Conservation (phyloP, 257 asterid species). For the Fraxinus excelsior region DNA sequence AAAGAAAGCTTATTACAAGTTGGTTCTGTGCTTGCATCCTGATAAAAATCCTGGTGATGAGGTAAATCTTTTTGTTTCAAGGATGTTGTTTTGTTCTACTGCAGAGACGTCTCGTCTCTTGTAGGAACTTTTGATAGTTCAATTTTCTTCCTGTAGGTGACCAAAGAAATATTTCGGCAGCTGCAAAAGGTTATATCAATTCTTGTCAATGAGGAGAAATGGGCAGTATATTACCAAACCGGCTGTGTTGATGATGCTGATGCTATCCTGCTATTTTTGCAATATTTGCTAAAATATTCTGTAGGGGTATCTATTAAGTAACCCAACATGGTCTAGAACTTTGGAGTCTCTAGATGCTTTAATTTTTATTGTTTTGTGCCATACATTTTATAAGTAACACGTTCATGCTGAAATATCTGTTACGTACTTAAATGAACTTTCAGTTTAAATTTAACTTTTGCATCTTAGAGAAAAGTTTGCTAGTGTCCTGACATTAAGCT, state of each 20-base stretch:
- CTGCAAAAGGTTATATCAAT: constrained; percentile 87
- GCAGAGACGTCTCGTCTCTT: not conserved
- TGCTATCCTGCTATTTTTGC: not conserved
- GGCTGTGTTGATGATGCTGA: constrained; percentile 87
- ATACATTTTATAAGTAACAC: not conserved
- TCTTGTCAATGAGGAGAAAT: constrained; percentile 91
- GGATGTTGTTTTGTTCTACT: not conserved
- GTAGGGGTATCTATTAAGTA: not conserved
- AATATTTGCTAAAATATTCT: not conserved
- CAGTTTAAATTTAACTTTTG: no score
- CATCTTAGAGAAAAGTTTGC: not conserved
- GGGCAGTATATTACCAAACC: constrained; percentile 92
- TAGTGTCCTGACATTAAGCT: no score
- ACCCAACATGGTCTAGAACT: not conserved
- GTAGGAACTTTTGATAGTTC: constrained; percentile 11
- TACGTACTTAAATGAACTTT: not conserved
- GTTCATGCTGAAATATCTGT: not conserved
- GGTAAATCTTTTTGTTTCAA: constrained; percentile 40
- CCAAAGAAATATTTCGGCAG: constrained; percentile 96
- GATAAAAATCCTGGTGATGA: constrained; percentile 90
- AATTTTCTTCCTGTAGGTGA: constrained; percentile 51
- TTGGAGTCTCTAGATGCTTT: not conserved
- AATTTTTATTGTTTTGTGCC: not conserved
- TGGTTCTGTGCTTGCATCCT: constrained; percentile 88
- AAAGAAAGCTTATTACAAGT: constrained; percentile 81